A percentile compares a stretch with the other conserved stretches of the same genome.
phyloP scores from a whole-genome alignment of 495 filamentous ascomycete species.

The Penicillium pancosmium region DNA sequence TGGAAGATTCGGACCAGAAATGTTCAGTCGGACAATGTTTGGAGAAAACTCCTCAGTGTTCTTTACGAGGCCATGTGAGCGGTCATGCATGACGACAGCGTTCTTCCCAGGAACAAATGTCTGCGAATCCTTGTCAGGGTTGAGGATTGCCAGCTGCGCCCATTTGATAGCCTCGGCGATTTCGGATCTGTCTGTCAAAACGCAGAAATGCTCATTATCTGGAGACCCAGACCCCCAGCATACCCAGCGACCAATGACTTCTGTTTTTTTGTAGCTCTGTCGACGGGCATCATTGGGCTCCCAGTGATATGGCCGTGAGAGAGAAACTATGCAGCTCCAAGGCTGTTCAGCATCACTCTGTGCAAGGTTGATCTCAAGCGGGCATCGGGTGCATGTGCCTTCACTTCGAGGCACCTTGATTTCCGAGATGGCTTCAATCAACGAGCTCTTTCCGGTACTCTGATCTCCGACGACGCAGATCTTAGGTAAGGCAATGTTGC shows the following conservation, averaged over 20 bases:
- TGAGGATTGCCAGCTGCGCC: constrained; percentile 74
- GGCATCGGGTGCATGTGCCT: constrained; percentile 76
- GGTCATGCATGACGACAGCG: constrained; percentile 13
- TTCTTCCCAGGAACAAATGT: constrained; percentile 53
- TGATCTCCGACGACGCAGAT: constrained; percentile 83
- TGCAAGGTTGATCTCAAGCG: constrained; percentile 73
- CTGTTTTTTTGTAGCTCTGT: constrained; percentile 23
- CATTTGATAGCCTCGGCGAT: constrained; percentile 63
- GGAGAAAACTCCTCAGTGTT: constrained; percentile 69
- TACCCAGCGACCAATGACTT: constrained; percentile 51
- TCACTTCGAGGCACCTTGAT: constrained; percentile 70
- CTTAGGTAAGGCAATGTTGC: constrained; percentile 67
- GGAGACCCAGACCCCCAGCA: constrained; percentile 31
- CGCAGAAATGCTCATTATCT: constrained; percentile 45
- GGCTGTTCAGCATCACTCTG: constrained; percentile 43
- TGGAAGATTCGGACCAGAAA: constrained; percentile 67
- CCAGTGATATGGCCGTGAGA: constrained; percentile 61
- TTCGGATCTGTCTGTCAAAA: constrained; percentile 42
- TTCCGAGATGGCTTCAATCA: constrained; percentile 80
- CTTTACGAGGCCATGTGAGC: neutral
- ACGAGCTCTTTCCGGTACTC: constrained; percentile 74
- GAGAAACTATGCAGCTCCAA: constrained; percentile 66
- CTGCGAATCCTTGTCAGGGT: constrained; percentile 50
- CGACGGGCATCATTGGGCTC: constrained; percentile 29
- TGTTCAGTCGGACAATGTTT: constrained; percentile 74